A percentile compares a stretch with the other conserved stretches of the same genome.
phyloP scores from a whole-genome alignment of 176 grass and related monocot species.

The Themeda triandra region DNA sequence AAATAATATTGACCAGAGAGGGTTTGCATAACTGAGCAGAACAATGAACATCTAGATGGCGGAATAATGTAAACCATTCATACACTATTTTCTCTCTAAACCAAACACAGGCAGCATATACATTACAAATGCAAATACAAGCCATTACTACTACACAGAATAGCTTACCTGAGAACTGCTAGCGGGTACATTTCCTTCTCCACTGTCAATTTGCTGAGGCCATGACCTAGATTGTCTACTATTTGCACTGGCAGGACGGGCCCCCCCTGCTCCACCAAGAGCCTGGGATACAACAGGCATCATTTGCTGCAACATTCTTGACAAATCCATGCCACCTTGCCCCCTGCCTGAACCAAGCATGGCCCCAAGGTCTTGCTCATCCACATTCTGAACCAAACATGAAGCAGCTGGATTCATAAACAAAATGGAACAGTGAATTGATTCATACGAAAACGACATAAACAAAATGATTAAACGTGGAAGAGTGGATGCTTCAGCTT shows the following conservation, averaged over 20 bases:
- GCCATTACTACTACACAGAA: neutral
- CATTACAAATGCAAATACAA: neutral
- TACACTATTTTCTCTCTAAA: neutral
- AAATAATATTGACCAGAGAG: neutral
- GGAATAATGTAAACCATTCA: neutral
- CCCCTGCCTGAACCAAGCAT: conserved; percentile 46
- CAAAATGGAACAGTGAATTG: no score
- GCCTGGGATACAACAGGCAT: conserved; percentile 88
- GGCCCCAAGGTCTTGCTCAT: conserved; percentile 45
- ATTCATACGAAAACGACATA: no score
- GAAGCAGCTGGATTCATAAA: no score
- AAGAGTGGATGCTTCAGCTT: no score
- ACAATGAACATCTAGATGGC: neutral
- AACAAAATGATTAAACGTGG: no score
- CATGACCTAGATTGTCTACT: conserved; percentile 25
- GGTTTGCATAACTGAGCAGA: neutral
- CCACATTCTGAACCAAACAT: conserved; percentile 49
- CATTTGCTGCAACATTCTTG: conserved; percentile 93
- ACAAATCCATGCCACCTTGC: conserved; percentile 68
- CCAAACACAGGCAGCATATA: neutral
- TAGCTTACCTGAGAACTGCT: conserved; percentile 40
- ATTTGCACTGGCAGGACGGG: conserved; percentile 19
- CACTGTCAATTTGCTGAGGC: conserved; percentile 7
- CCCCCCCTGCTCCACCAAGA: conserved; percentile 47
- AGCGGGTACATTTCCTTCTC: neutral